Conservation (phyloP, 163 green algal species). For the Coccomyxa subellipsoidea region DNA sequence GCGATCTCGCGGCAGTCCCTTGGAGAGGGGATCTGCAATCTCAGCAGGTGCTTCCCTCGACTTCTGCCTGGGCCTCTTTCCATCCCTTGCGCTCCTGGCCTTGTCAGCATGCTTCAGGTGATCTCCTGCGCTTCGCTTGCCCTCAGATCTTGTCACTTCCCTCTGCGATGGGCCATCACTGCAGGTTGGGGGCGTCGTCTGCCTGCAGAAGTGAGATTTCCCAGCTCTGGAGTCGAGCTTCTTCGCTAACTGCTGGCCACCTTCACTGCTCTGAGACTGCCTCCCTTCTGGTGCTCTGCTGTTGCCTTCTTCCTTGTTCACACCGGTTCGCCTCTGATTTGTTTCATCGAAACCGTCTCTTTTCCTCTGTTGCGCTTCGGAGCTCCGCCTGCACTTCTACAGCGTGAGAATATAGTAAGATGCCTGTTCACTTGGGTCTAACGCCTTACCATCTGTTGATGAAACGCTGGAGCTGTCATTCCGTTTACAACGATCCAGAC, state of each 20-base stretch:
- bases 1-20: neutral
- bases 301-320: neutral
- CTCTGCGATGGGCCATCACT: neutral
- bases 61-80: neutral
- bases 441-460: too few relatives aligned
- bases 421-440: too few relatives aligned
- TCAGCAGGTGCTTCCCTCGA: neutral
- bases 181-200: neutral
- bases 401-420: neutral
- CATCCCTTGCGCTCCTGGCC: neutral
- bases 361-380: neutral
- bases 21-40: conserved; percentile 2
- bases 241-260: neutral
- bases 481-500: too few relatives aligned
- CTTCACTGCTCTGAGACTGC: neutral
- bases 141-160: neutral
- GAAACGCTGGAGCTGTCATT: too few relatives aligned
- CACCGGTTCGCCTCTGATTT: too few relatives aligned
- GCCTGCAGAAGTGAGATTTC: neutral
- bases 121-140: neutral
- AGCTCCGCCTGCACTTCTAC: neutral
- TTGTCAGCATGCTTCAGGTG: neutral
- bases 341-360: neutral
- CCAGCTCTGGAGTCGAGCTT: neutral
- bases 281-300: neutral